phyloP scores from a whole-genome alignment of 768 basidiomycete species.

The Glaciozyma antarctica region DNA sequence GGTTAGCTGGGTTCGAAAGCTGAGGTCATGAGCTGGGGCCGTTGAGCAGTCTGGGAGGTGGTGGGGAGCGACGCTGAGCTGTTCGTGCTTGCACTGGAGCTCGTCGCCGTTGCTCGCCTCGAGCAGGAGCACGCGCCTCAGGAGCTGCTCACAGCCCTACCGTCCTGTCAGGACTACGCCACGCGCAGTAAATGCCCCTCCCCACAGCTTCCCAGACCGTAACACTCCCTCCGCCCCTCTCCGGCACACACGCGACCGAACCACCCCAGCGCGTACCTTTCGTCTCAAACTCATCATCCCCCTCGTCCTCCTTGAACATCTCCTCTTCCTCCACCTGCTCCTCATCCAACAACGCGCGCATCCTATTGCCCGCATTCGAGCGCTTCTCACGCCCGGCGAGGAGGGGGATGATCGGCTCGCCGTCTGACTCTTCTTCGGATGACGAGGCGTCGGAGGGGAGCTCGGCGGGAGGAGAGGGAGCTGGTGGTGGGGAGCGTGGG shows the following conservation, averaged over 20 bases:
- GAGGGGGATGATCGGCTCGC: conserved; percentile 21
- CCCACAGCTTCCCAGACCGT: no score
- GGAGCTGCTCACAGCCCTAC: no score
- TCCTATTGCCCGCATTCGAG: conserved; percentile 23
- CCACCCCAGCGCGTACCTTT: conserved; percentile 46
- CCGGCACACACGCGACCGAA: no score
- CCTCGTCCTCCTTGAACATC: conserved; percentile 53
- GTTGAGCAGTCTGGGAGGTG: no score
- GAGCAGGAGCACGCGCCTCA: no score
- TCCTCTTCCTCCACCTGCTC: conserved; percentile 47
- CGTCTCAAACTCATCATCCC: conserved; percentile 62
- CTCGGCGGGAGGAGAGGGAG: no score
- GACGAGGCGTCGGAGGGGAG: no score
- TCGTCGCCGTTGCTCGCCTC: background rate
- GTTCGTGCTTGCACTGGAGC: background rate
- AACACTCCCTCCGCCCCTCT: no score
- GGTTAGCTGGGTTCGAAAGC: background rate
- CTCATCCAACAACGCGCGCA: conserved; percentile 24
- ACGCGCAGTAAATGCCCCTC: no score
- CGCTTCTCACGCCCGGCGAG: conserved; percentile 13
- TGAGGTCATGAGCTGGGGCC: no score
- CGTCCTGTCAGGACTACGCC: no score
- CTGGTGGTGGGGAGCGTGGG: no score
- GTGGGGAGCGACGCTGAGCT: background rate
- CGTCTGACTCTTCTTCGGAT: background rate